Evolutionary conservation across 306 rosid genomes (phyloP), one percentile per base, ranked within the genome.

Genomic region (Cucurbita ficifolia): DNA sequence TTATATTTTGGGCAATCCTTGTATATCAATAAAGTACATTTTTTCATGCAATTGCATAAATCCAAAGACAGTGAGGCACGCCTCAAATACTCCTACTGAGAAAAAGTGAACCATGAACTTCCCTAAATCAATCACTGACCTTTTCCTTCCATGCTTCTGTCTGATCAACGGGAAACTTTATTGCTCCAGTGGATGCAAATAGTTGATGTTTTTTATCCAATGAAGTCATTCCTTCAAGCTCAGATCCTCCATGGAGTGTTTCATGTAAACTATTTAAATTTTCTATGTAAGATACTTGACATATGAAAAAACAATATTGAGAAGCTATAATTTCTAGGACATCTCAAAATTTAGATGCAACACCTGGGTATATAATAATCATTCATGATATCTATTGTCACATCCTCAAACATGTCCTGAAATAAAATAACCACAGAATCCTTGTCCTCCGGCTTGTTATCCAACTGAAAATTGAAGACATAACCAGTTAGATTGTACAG

Each of bases 341-440:
- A 53, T 36, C 63, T 13, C 52, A 45, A 79, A 60, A 46, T 56
- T 21, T 13, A 21, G 73, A 81, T 78, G 56, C 78, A 76, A 73
- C 75, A 94, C 98, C 95, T 90, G 81, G 76, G 57, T 73, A 83
- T 72, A n/a, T 85, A 84, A 78, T 94, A 97, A 82, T 89, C 98
- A 96, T 83, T 78, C 92, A 92, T 90, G 76, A 93, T 94, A 82
- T 94, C 98, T 80, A 95, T 89, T 0, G 96, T 86, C 65, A 94
- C 92, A 36, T 87, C 96, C 83, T 94, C 98, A 67, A 90, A 88
- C 98, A 94, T 94, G 87, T 94, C 98, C 86, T 94, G 98, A 82
- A 94, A 94, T 43, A 90, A 82, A 83, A 94, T 84, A 76, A 94
- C 98, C 62, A 94, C 96, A 74, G 82, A 82, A 82, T 90, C 86